phyloP scores from a whole-genome alignment of 2,329 filamentous ascomycete species.

The Seiridium cupressi region DNA sequence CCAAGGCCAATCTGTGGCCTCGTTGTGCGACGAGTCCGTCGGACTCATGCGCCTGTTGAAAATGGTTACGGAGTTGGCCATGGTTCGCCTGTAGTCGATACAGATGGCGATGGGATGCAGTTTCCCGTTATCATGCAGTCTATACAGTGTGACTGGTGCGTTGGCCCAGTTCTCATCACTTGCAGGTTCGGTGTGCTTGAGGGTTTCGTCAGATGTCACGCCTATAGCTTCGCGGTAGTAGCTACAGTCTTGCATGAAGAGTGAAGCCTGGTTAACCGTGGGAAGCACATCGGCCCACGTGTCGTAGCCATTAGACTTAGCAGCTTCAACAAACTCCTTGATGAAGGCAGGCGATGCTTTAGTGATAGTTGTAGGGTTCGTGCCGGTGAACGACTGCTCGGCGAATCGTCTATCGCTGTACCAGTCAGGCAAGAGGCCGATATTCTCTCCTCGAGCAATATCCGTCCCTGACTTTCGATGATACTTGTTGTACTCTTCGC shows the following conservation, averaged over 20 bases:
- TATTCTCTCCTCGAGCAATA: constrained; percentile 9
- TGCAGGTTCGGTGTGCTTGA: constrained; percentile 25
- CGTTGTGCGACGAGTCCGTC: constrained; percentile 22
- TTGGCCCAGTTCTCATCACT: constrained; percentile 32
- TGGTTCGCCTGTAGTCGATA: constrained; percentile 41
- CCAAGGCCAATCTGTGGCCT: constrained; percentile 48
- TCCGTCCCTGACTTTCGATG: constrained; percentile 10
- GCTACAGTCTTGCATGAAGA: constrained; percentile 42
- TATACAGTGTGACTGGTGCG: constrained; percentile 40
- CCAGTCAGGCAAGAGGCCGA: constrained; percentile 30
- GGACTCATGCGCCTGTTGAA: constrained; percentile 44
- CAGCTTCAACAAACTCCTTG: constrained; percentile 32
- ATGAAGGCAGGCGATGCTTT: constrained; percentile 19
- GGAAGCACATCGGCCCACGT: constrained; percentile 28
- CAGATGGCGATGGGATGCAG: constrained; percentile 48
- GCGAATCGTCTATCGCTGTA: constrained; percentile 42
- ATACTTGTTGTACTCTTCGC: constrained; percentile 14
- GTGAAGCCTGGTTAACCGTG: constrained; percentile 24
- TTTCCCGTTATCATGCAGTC: constrained; percentile 39
- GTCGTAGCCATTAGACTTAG: constrained; percentile 28
- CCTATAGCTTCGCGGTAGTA: constrained; percentile 39
- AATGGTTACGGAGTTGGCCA: constrained; percentile 43
- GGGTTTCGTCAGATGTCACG: constrained; percentile 19
- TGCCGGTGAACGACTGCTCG: constrained; percentile 41
- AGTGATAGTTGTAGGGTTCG: constrained; percentile 41